phyloP scores from a whole-genome alignment of 495 filamentous ascomycete species.

The Hyaloscypha variabilis region DNA sequence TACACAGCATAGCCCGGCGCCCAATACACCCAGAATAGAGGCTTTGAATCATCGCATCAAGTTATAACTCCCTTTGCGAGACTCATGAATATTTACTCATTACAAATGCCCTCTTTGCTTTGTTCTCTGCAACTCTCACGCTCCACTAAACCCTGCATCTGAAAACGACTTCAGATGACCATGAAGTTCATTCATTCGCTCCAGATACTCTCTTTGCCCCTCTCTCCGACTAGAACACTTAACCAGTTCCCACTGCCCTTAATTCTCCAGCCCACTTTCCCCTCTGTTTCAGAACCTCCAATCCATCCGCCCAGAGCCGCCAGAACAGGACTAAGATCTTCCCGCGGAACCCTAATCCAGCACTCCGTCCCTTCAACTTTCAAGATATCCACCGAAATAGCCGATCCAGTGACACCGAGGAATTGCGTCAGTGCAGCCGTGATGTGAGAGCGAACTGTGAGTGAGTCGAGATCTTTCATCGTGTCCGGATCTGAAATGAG shows the following conservation, averaged over 20 bases:
- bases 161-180: too few relatives aligned
- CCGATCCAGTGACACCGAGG: conserved; percentile 74
- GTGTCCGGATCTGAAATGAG: conserved; percentile 12
- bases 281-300: conserved; percentile 39
- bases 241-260: conserved; percentile 58
- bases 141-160: too few relatives aligned
- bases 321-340: conserved; percentile 67
- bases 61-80: not conserved
- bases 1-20: conserved; percentile 1
- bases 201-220: conserved; percentile 22
- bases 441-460: conserved; percentile 75
- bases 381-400: conserved; percentile 81
- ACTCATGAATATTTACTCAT: conserved; percentile 15
- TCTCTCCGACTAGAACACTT: conserved; percentile 31
- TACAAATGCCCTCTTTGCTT: conserved; percentile 22
- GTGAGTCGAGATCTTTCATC: conserved; percentile 55
- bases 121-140: too few relatives aligned
- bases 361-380: conserved; percentile 56
- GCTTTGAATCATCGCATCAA: not conserved
- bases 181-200: conserved; percentile 20
- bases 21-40: conserved; percentile 3
- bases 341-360: conserved; percentile 77
- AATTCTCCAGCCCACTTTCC: conserved; percentile 58
- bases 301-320: conserved; percentile 68
- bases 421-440: conserved; percentile 75